phyloP scores from a whole-genome alignment of 257 asterid species.

The Coffea canephora region DNA sequence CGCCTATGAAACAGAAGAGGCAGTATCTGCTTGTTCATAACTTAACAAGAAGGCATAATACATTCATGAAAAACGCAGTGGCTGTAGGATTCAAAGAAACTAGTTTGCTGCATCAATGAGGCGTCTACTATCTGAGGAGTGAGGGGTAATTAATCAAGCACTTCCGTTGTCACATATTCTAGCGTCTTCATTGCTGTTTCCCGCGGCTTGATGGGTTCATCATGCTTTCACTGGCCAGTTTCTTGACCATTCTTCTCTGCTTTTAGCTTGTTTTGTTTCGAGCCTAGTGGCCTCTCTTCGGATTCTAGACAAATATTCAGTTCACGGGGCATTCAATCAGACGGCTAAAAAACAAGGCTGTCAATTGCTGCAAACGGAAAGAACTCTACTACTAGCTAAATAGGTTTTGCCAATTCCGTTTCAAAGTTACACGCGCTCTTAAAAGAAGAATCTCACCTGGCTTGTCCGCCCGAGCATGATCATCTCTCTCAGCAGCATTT shows the following conservation, averaged over 20 bases:
- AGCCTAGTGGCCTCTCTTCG: conserved; percentile 28
- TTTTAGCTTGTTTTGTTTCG: conserved; percentile 41
- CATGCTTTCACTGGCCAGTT: conserved; percentile 27
- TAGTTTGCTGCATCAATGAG: background rate
- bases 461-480: background rate
- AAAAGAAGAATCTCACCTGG: conserved; percentile 15
- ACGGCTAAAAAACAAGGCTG: background rate
- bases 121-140: background rate
- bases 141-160: background rate
- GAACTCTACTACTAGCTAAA: no score
- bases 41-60: no score
- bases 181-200: background rate
- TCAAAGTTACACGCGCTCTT: background rate
- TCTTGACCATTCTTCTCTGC: conserved; percentile 62
- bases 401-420: no score
- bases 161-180: background rate
- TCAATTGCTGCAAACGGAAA: background rate
- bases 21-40: no score
- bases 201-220: conserved; percentile 11
- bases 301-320: conserved; percentile 5
- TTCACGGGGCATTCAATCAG: background rate
- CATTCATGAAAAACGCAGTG: background rate
- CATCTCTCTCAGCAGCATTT: conserved; percentile 33
- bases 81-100: background rate
- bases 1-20: no score